Base-by-base conservation (phyloP, 306 rosid genomes). In the Cucumis cinereus region DNA sequence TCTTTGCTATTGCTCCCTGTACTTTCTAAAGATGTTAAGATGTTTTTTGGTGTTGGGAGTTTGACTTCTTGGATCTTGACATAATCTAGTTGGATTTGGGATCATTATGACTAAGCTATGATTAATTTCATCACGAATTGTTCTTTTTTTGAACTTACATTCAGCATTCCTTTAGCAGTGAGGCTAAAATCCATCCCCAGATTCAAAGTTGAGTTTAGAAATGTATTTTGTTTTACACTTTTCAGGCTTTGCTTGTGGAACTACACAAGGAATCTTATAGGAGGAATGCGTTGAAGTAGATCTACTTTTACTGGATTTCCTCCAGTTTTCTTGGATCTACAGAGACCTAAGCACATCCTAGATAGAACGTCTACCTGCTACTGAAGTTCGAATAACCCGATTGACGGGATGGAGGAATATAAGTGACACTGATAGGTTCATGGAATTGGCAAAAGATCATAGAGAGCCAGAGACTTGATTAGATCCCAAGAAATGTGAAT, bases 11-110 rank as follows among this genome's bases (percentile, higher is more conserved):
- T n/a, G n/a, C n/a, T n/a, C n/a, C n/a, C n/a, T n/a, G n/a, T n/a
- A 35, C 47, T 30, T 61, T 61, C 41, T 64, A 19, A 36, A 41
- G 73, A n/a, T 67, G 19, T 20, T 7, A 40, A 11, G 22, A 20
- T 66, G 52, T 59, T 26, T 68, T 22, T 23, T 24, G 23, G 12
- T 40, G n/a, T 40, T 22, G 35, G 17, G 56, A 43, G 74, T 68
- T 68, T 68, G 74, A 68, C 56, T 68, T 68, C 45, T 72, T 50
- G 76, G 76, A 72, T 72, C 76, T 72, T 47, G 43, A 20, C 24
- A 71, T 71, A 28, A 24, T 71, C 15, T 71, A 26, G 41, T 71
- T 47, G 41, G 55, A 49, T 71, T 16, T 49, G 58, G 20, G 33
- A 72, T 50, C 43, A 50, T 26, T 30, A 50, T 8, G 41, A 7